Percentiles rank a stretch among this genome's conserved stretches.
Evolutionary conservation across 2,329 filamentous ascomycete genomes (phyloP).

Genomic region (Pestalotiopsis sp.): DNA sequence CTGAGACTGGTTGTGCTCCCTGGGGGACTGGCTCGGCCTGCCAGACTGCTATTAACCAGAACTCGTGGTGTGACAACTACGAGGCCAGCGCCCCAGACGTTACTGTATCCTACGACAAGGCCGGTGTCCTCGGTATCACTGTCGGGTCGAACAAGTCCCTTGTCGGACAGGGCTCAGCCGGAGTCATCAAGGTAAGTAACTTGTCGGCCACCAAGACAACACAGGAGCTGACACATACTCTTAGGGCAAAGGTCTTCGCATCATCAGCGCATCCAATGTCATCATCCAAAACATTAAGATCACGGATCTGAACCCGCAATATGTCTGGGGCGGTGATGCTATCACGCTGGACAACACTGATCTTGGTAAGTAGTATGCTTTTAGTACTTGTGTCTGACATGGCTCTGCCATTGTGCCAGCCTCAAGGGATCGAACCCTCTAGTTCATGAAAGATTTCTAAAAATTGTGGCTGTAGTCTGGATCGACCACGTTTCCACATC

Average conservation of each 20-base stretch:
- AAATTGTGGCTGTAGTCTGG: slow-evolving; percentile 36
- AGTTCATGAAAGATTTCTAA: not conserved
- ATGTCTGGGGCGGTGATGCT: slow-evolving; percentile 61
- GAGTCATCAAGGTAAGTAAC: slow-evolving; percentile 49
- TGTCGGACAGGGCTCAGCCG: slow-evolving; percentile 53
- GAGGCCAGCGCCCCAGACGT: slow-evolving; percentile 52
- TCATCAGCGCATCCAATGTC: slow-evolving; percentile 53
- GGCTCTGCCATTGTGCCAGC: no score
- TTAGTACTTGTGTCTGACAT: not conserved
- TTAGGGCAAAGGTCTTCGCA: slow-evolving; percentile 55
- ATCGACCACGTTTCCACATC: slow-evolving; percentile 59
- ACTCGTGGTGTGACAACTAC: slow-evolving; percentile 63
- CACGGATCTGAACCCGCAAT: slow-evolving; percentile 55
- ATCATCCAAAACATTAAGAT: slow-evolving; percentile 62
- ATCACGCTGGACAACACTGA: slow-evolving; percentile 52
- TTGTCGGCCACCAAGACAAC: not conserved
- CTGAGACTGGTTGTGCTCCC: slow-evolving; percentile 58
- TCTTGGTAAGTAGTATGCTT: slow-evolving; percentile 18
- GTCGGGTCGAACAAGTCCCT: slow-evolving; percentile 61
- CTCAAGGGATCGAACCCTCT: not conserved
- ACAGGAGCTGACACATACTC: not conserved
- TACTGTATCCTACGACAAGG: slow-evolving; percentile 52
- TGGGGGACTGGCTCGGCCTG: slow-evolving; percentile 55
- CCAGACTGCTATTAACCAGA: slow-evolving; percentile 63
- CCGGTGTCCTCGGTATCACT: slow-evolving; percentile 50